phyloP scores from a whole-genome alignment of 179 eudicot species.

The Camellia oleifera region DNA sequence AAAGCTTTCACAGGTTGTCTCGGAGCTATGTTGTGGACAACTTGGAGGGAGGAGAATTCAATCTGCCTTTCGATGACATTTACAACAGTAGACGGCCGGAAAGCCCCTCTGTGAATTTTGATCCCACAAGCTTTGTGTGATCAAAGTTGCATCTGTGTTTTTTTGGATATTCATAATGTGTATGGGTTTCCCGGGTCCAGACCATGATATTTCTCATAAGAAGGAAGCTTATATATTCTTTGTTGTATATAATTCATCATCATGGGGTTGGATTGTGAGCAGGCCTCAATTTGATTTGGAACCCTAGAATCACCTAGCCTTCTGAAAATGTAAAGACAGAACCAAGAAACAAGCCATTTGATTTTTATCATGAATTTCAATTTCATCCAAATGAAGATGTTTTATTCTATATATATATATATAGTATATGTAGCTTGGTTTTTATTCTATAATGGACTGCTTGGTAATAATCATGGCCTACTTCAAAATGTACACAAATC shows the following conservation, averaged over 20 bases:
- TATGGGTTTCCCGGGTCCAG: slow-evolving; percentile 4
- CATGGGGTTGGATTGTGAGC: slow-evolving; percentile 15
- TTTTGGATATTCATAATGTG: slow-evolving; percentile 14
- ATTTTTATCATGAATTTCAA: background rate
- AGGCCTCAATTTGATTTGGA: slow-evolving; percentile 14
- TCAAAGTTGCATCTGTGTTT: background rate
- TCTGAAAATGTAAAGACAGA: slow-evolving; percentile 1
- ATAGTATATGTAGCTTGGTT: no score
- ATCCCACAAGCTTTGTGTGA: slow-evolving; percentile 30
- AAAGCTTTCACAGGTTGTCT: slow-evolving; percentile 42
- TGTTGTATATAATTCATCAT: slow-evolving; percentile 47
- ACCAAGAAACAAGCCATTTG: slow-evolving; percentile 11
- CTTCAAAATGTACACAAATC: no score
- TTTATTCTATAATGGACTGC: no score
- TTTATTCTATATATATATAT: no score
- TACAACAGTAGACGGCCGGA: slow-evolving; percentile 42
- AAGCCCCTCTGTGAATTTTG: slow-evolving; percentile 21
- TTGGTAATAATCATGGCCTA: no score
- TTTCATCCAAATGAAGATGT: background rate
- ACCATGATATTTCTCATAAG: background rate
- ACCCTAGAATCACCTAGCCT: background rate
- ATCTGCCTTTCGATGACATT: slow-evolving; percentile 81
- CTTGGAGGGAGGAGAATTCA: slow-evolving; percentile 45
- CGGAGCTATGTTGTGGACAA: slow-evolving; percentile 42
- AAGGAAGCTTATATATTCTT: slow-evolving; percentile 32